phyloP scores from a whole-genome alignment of 2,329 filamentous ascomycete species.

The Lecanicillium sp. region DNA sequence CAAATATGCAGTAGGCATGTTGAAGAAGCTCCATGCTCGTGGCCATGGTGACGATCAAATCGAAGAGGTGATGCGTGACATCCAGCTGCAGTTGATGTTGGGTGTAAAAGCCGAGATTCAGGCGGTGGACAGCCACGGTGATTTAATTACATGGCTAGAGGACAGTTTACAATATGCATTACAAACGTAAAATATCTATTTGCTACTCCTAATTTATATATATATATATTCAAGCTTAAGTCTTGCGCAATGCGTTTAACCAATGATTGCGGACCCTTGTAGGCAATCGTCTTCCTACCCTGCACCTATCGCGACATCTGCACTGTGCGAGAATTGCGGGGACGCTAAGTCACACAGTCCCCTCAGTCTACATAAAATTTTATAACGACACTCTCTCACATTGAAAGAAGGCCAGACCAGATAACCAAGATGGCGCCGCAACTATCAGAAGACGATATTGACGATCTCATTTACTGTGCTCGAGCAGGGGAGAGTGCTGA shows the following conservation, averaged over 20 bases:
- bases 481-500: constrained; percentile 69
- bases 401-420: constrained; percentile 6
- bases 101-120: constrained; percentile 74
- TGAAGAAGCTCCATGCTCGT: constrained; percentile 32
- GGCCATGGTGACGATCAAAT: constrained; percentile 21
- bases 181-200: background rate
- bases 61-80: constrained; percentile 42
- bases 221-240: too few species aligned
- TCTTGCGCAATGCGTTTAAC: too few species aligned
- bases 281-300: constrained; percentile 12
- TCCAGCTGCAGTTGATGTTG: constrained; percentile 67
- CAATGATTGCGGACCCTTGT: too few species aligned
- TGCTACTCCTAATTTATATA: background rate
- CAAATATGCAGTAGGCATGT: constrained; percentile 43
- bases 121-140: constrained; percentile 49
- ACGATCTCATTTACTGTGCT: constrained; percentile 84
- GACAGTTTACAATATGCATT: constrained; percentile 20
- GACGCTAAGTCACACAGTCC: constrained; percentile 26
- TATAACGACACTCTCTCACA: constrained; percentile 2
- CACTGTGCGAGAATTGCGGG: constrained; percentile 29
- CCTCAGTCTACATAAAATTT: constrained; percentile 27
- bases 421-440: constrained; percentile 35
- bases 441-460: constrained; percentile 71
- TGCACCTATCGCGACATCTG: constrained; percentile 8
- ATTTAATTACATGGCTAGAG: constrained; percentile 43